Base-by-base conservation (phyloP, 225 moss, liverwort and hornwort genomes). In the Polytrichum formosum region DNA sequence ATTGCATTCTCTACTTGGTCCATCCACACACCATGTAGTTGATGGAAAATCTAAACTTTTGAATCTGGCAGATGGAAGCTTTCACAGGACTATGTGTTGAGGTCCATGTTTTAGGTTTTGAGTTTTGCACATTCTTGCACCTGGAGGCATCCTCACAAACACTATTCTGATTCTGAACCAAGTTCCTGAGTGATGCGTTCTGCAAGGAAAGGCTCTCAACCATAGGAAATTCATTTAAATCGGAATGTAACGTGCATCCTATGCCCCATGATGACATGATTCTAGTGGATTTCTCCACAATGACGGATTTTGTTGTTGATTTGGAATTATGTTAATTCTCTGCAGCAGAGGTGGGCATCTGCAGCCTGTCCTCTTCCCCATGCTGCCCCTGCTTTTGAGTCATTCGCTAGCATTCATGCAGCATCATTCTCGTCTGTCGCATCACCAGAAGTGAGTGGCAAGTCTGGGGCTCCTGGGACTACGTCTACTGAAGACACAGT, bases 321-420 rank as follows among this genome's bases (percentile, higher is more conserved):
- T 61, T n/a, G 26, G 21, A 21, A 61, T 61, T 61, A 6, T 7
- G 17, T 25, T 65, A 65, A 19, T 54, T 10, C 31, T 56, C 66
- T 54, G 76, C 87, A 87, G 87, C 75, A 73, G 16, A 77, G 81
- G 74, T 87, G 87, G 83, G 76, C 81, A 67, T 78, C 83, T 69
- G 87, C 87, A 67, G 83, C 81, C 25, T 81, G 76, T 67, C 81
- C 78, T 35, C 81, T 83, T 60, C 76, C 83, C 56, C 74, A 81
- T 60, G 67, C 74, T 4, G 76, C 76, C 56, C 69, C 83, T 20
- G 66, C 78, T 35, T 72, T 76, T 30, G 83, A 81, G n/a, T 72
- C 83, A 0, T 76, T 66, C 65, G 65, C 83, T 28, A 78, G 58
- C 64, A 30, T 79, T 68, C 76, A 83, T 70, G 61, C 20, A 74